Evolutionary conservation across 208 protist species (phyloP), one percentile per base, ranked within the genome.

Genomic region (Phytomonas sp.): DNA sequence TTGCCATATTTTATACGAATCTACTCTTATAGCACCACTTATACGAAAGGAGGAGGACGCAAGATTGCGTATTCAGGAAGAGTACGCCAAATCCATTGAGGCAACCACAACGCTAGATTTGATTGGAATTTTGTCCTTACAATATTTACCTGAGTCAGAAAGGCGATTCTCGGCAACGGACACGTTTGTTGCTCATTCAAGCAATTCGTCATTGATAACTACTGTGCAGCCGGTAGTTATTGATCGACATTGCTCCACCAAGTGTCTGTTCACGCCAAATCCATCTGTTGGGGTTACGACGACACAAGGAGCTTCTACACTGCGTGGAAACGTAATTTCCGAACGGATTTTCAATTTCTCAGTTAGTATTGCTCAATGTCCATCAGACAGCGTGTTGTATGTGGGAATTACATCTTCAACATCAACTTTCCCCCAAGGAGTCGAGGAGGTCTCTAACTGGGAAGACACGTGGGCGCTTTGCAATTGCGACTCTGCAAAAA

Each of bases 381-480:
- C 45, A 37, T 37, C 23, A 42, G 71, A 80, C 37, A 79, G 84
- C 37, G 60, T 91, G 23, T 83, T 94, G 42, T 96, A 96, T 72
- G 75, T 93, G 26, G 91, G 91, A 36, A 75, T 96, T 23, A 91
- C 87, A n/a, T 74, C 80, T n/a, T 82, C 86, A 63, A 80, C 79
- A 29, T 77, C 78, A 26, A 63, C 75, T 29, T 74, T 70, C 66
- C 75, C 83, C 19, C 77, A 88, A 10, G 78, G 69, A 14, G 75
- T 72, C 59, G 78, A 86, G 49, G 83, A 91, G 63, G 84, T 93
- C 12, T 78, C 80, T 26, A 69, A 45, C 59, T 92, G 86, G 80
- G 75, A 83, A 61, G 84, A 94, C 67, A 83, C 82, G 23, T 96
- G 91, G 91, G 78, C 84, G 16, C 77, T 96, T 33, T 96, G 88